phyloP scores from a whole-genome alignment of 345 rosid species.

The Erysimum cheiranthoides region DNA sequence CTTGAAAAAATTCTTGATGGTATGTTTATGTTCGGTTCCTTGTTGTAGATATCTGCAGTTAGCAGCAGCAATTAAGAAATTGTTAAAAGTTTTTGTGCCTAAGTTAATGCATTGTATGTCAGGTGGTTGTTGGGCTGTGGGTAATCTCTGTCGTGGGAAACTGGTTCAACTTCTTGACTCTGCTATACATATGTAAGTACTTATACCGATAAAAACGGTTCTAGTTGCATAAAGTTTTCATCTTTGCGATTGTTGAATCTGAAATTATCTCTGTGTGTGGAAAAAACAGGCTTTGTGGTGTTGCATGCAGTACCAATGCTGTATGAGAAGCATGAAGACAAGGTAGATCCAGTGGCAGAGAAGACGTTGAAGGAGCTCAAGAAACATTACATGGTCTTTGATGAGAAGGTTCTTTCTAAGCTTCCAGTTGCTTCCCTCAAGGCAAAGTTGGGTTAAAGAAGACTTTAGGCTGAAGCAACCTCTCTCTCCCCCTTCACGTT shows the following conservation, averaged over 20 bases:
- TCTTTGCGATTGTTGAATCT: not conserved
- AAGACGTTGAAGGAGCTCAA: constrained; percentile 64
- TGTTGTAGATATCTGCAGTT: not conserved
- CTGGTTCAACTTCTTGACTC: constrained; percentile 82
- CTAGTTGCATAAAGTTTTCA: not conserved
- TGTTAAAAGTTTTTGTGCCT: not conserved
- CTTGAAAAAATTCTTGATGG: constrained; percentile 69
- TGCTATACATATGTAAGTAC: constrained; percentile 60
- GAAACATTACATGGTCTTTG: constrained; percentile 69
- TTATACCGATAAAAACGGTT: not conserved
- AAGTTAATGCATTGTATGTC: constrained; percentile 24
- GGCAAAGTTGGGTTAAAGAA: constrained; percentile 45
- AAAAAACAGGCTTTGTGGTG: constrained; percentile 56
- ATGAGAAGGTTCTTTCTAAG: constrained; percentile 72
- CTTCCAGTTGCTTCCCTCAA: constrained; percentile 63
- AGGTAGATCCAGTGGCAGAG: constrained; percentile 80
- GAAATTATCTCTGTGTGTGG: not conserved
- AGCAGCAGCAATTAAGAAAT: not conserved
- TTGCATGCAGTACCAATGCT: constrained; percentile 74
- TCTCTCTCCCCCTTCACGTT: constrained; percentile 9
- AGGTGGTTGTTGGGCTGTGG: constrained; percentile 77
- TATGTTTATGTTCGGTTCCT: constrained; percentile 38
- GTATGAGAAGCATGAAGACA: constrained; percentile 89
- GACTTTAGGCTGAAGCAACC: constrained; percentile 19
- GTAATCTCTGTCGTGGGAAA: constrained; percentile 68